A percentile compares a stretch with the other conserved stretches of the same genome.
These are phyloP conservation scores for Avena insularis DNA, from an alignment of 176 grass and related monocot species.

Conservation along the genomic window DNA sequence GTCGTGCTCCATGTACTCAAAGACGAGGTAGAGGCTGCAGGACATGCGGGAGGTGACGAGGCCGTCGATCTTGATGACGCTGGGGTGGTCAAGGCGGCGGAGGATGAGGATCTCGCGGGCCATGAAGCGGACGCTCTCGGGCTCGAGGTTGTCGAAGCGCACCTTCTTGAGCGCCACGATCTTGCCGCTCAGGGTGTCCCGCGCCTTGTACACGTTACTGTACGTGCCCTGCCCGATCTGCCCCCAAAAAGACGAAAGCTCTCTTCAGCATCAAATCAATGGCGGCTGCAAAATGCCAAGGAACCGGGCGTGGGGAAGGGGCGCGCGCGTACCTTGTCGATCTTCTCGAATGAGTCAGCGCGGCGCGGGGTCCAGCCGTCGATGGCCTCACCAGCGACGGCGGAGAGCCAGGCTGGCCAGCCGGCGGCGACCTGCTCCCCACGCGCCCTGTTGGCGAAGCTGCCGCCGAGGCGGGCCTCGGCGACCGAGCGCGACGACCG, in stretches of 20 bases:
- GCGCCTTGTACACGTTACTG: constrained; percentile 91
- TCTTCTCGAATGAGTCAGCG: constrained; percentile 90
- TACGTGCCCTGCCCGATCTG: constrained; percentile 88
- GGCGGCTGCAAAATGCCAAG: constrained; percentile 26
- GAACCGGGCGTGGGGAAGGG: neutral
- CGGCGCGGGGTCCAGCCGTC: constrained; percentile 69
- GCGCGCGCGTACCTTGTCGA: constrained; percentile 65
- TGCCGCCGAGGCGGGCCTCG: constrained; percentile 40
- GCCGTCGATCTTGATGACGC: constrained; percentile 73
- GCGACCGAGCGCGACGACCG: constrained; percentile 39
- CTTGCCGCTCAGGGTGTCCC: constrained; percentile 66
- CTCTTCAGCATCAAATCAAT: constrained; percentile 41
- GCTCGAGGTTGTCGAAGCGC: constrained; percentile 83
- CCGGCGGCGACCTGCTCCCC: constrained; percentile 79
- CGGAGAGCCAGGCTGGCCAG: constrained; percentile 84
- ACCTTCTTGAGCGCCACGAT: constrained; percentile 94
- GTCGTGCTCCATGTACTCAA: constrained; percentile 90
- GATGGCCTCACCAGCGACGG: constrained; percentile 77
- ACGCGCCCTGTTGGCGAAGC: constrained; percentile 70
- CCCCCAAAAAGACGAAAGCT: constrained; percentile 38
- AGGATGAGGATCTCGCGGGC: constrained; percentile 86
- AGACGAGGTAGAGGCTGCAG: constrained; percentile 86
- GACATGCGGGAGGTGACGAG: constrained; percentile 83
- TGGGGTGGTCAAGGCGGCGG: constrained; percentile 78
- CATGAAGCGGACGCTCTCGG: constrained; percentile 90